These are phyloP conservation scores for Cavenderia fasciculata DNA, from an alignment of 78 protist genomes.

Conservation along the genomic window DNA sequence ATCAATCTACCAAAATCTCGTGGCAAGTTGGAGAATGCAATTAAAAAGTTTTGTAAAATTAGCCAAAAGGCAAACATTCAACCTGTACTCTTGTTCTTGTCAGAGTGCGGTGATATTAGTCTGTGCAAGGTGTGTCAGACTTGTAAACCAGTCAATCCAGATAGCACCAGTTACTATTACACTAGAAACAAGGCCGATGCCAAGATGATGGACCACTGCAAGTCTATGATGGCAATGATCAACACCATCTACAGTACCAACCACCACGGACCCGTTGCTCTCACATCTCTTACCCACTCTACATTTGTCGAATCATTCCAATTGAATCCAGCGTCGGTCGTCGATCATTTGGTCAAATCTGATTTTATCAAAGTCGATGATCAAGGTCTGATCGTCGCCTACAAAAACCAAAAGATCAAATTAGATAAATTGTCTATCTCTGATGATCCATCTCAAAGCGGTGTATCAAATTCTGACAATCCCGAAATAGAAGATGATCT, in stretches of 20 bases:
- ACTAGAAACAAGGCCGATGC: background rate
- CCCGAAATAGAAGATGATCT: no score
- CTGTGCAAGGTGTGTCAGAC: constrained; percentile 47
- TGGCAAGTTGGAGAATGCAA: constrained; percentile 2
- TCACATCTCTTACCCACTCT: background rate
- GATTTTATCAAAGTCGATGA: no score
- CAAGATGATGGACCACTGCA: background rate
- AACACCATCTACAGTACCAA: background rate
- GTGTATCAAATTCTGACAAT: no score
- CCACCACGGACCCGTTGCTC: background rate
- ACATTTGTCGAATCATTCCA: background rate
- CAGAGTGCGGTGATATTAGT: constrained; percentile 39
- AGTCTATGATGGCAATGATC: constrained; percentile 8
- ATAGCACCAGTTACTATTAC: background rate
- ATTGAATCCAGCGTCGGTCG: background rate
- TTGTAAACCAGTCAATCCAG: constrained; percentile 5
- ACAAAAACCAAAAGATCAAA: no score
- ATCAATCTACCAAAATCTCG: constrained; percentile 38
- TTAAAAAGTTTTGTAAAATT: constrained; percentile 48
- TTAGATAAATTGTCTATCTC: no score
- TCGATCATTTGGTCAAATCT: background rate
- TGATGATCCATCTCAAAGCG: no score
- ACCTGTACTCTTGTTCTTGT: background rate
- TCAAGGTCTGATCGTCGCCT: no score
- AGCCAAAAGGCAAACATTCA: background rate